These are phyloP conservation scores for Metarhizium robertsii DNA, from an alignment of 2,329 filamentous ascomycete genomes.

Conservation along the genomic window DNA sequence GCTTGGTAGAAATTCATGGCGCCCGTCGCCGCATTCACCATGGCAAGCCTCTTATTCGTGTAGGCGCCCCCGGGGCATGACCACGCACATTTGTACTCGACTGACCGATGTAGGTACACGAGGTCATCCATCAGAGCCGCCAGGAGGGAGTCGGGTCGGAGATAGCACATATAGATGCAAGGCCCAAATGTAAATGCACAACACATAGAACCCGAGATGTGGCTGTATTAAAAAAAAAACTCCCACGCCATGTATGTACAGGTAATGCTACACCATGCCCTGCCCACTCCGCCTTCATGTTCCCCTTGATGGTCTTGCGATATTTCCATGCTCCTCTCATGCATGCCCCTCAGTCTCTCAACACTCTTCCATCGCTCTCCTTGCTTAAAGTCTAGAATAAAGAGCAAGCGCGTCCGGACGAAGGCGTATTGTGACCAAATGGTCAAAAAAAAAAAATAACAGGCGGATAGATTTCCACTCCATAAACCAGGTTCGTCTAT, in stretches of 20 bases:
- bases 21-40: conserved; percentile 43
- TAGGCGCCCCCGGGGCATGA: conserved; percentile 14
- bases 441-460: conserved; percentile 9
- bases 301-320: neutral
- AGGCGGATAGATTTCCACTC: conserved; percentile 7
- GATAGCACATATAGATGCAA: neutral
- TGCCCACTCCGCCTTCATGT: neutral
- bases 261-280: conserved; percentile 8
- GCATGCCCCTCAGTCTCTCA: no score
- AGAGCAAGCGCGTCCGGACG: neutral
- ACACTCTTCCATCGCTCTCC: no score
- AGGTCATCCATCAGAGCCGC: conserved; percentile 31
- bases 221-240: neutral
- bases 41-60: conserved; percentile 42
- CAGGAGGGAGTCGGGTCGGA: conserved; percentile 20
- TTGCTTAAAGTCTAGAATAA: neutral
- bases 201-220: neutral
- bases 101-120: conserved; percentile 23
- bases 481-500: conserved; percentile 24
- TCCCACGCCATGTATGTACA: conserved; percentile 8
- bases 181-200: neutral
- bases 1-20: conserved; percentile 32
- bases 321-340: neutral
- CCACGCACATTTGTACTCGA: neutral
- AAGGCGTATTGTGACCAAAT: neutral